Conservation (phyloP, 106 monocot genomes). For the Dendrobium huoshanense region DNA sequence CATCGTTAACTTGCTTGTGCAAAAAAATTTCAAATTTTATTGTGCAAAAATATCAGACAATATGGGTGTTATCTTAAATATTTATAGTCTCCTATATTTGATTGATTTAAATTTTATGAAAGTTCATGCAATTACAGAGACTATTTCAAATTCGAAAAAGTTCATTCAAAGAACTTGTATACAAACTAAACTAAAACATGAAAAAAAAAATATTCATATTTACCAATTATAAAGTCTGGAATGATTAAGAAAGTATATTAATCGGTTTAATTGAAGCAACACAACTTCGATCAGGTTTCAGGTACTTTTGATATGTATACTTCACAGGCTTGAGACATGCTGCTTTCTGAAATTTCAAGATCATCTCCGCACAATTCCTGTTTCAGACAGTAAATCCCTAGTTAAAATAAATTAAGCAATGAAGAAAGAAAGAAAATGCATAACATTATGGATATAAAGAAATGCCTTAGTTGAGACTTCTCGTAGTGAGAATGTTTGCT, state of each 20-base stretch:
- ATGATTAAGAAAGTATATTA: constrained; percentile 18
- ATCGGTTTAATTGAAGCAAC: constrained; percentile 21
- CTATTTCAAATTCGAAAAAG: too few species aligned
- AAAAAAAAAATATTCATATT: not conserved
- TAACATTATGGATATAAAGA: not conserved
- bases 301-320: constrained; percentile 23
- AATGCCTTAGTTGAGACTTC: constrained; percentile 37
- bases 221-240: not conserved
- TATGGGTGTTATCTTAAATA: too few species aligned
- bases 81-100: too few species aligned
- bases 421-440: not conserved
- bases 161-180: not conserved
- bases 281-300: constrained; percentile 18
- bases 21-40: too few species aligned
- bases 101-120: too few species aligned
- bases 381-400: not conserved
- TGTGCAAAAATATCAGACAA: too few species aligned
- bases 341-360: constrained; percentile 28
- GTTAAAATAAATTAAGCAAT: not conserved
- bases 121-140: too few species aligned
- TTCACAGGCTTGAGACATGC: constrained; percentile 12
- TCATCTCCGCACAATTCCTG: constrained; percentile 35
- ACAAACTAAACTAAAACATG: not conserved
- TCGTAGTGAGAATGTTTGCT: constrained; percentile 35
- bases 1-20: too few species aligned